phyloP scores from a whole-genome alignment of 2,329 filamentous ascomycete genomes.

The Botryotinia globosa region DNA sequence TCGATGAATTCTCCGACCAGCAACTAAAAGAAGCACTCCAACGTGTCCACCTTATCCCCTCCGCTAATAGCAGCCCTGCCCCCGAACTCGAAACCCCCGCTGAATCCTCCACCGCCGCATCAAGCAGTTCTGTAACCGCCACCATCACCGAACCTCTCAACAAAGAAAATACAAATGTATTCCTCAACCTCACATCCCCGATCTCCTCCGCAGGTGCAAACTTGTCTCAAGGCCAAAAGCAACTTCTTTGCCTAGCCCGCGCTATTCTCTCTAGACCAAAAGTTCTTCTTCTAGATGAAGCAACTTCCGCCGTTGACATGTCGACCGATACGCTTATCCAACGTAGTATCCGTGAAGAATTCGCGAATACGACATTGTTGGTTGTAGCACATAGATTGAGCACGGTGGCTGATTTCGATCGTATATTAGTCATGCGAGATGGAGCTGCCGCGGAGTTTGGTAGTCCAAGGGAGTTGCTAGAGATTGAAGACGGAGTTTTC shows the following conservation, averaged over 20 bases:
- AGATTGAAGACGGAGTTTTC: slow-evolving; percentile 26
- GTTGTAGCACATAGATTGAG: slow-evolving; percentile 73
- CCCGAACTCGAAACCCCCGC: slow-evolving; percentile 5
- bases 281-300: slow-evolving; percentile 75
- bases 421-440: slow-evolving; percentile 69
- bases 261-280: slow-evolving; percentile 68
- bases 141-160: slow-evolving; percentile 34
- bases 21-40: slow-evolving; percentile 80
- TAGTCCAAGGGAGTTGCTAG: slow-evolving; percentile 53
- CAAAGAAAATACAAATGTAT: slow-evolving; percentile 60
- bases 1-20: slow-evolving; percentile 78
- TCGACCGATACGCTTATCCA: slow-evolving; percentile 70
- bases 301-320: slow-evolving; percentile 75
- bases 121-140: neutral
- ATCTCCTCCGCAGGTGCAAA: slow-evolving; percentile 70
- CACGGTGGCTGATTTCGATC: slow-evolving; percentile 73
- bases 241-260: slow-evolving; percentile 69
- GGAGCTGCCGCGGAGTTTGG: slow-evolving; percentile 66
- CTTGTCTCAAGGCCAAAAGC: slow-evolving; percentile 69
- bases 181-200: slow-evolving; percentile 57
- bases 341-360: slow-evolving; percentile 68
- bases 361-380: slow-evolving; percentile 63
- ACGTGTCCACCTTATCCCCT: slow-evolving; percentile 76
- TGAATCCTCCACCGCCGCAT: slow-evolving; percentile 15
- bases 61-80: slow-evolving; percentile 1